Conservation (phyloP, 2,329 filamentous ascomycete genomes). For the Penicillium capsulatum region DNA sequence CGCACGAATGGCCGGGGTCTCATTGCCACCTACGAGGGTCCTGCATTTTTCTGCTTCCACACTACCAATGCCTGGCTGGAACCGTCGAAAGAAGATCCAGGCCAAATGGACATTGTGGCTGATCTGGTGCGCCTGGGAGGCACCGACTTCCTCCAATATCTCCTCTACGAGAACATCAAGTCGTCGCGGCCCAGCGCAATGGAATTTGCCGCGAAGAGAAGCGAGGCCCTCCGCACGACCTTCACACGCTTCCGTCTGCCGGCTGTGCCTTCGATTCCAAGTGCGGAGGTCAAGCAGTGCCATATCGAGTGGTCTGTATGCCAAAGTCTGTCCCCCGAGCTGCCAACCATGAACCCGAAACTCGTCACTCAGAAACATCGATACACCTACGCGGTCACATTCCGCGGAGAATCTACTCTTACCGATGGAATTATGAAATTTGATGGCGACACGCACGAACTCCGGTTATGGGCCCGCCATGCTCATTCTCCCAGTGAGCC, state of each 20-base stretch:
- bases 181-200: constrained; percentile 50
- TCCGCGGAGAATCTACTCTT: constrained; percentile 47
- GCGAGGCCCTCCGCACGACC: constrained; percentile 29
- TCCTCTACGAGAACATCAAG: constrained; percentile 69
- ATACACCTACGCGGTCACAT: constrained; percentile 48
- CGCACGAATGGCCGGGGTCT: constrained; percentile 59
- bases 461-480: constrained; percentile 44
- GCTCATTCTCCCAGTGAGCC: constrained; percentile 53
- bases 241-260: constrained; percentile 40
- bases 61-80: constrained; percentile 73
- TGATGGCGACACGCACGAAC: constrained; percentile 44
- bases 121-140: constrained; percentile 64
- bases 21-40: constrained; percentile 63
- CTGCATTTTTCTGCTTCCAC: constrained; percentile 75
- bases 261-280: constrained; percentile 24
- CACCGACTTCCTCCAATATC: constrained; percentile 59
- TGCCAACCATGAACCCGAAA: constrained; percentile 50
- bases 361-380: constrained; percentile 45
- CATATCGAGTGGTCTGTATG: constrained; percentile 27
- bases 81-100: constrained; percentile 27
- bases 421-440: constrained; percentile 53
- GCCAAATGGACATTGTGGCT: constrained; percentile 54
- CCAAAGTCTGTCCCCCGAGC: constrained; percentile 37
- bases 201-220: constrained; percentile 20
- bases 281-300: constrained; percentile 12